Percentiles rank a stretch among this genome's conserved stretches.
phyloP scores from a whole-genome alignment of 2,329 filamentous ascomycete species.

The Claviceps pusilla region DNA sequence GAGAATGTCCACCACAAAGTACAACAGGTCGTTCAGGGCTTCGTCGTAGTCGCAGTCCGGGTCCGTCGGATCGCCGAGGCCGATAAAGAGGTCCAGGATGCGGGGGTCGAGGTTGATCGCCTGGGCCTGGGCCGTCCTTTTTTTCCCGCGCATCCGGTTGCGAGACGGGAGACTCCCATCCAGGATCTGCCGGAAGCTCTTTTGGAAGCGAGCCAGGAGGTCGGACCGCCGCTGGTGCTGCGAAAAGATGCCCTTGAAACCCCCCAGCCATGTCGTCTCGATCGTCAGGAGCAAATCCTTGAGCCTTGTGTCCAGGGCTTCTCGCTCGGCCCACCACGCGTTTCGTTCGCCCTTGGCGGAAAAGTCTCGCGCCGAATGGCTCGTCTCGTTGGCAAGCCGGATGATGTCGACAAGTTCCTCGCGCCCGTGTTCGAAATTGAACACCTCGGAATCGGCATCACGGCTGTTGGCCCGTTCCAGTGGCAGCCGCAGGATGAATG shows the following conservation, averaged over 20 bases:
- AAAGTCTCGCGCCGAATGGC: conserved; percentile 58
- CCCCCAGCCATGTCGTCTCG: conserved; percentile 86
- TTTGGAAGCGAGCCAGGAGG: conserved; percentile 60
- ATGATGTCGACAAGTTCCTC: conserved; percentile 74
- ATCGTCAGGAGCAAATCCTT: conserved; percentile 69
- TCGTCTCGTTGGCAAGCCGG: conserved; percentile 63
- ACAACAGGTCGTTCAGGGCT: conserved; percentile 77
- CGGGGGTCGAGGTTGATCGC: conserved; percentile 36
- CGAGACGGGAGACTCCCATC: conserved; percentile 78
- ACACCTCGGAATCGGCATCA: conserved; percentile 62
- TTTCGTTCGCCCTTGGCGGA: conserved; percentile 59
- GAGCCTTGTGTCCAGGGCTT: conserved; percentile 62
- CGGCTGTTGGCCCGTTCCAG: conserved; percentile 69
- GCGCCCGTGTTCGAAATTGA: conserved; percentile 69
- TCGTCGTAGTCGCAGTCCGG: conserved; percentile 68
- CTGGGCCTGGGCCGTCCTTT: conserved; percentile 29
- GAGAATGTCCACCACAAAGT: conserved; percentile 90
- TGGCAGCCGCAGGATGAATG: conserved; percentile 77
- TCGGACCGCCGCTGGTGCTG: conserved; percentile 48
- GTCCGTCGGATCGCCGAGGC: conserved; percentile 57
- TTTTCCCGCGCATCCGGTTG: conserved; percentile 43
- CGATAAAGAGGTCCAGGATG: conserved; percentile 78
- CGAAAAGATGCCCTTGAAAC: conserved; percentile 88
- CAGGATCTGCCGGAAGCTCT: conserved; percentile 62
- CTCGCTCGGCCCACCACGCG: conserved; percentile 81